Conservation (phyloP, 768 basidiomycete genomes). For the Leucocoprinus leucothites region DNA sequence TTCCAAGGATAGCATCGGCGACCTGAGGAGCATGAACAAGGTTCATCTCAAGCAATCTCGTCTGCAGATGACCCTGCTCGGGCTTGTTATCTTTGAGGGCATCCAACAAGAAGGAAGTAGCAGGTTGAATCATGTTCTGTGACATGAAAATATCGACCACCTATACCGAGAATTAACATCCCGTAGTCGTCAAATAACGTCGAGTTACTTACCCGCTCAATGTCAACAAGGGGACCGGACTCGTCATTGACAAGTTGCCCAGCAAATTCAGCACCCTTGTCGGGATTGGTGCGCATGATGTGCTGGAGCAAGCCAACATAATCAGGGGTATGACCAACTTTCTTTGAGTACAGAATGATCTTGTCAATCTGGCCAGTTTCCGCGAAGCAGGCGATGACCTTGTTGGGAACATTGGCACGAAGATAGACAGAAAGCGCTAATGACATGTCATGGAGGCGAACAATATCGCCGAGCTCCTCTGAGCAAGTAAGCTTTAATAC, state of each 20-base stretch:
- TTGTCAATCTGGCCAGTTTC: constrained; percentile 99
- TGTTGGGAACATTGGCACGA: constrained; percentile 96
- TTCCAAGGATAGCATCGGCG: constrained; percentile 97
- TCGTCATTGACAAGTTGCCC: constrained; percentile 92
- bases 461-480: constrained; percentile 97
- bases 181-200: not conserved
- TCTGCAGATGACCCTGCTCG: constrained; percentile 94
- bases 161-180: constrained; percentile 30
- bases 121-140: constrained; percentile 99
- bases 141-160: constrained; percentile 99
- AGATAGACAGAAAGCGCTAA: constrained; percentile 97
- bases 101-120: constrained; percentile 95
- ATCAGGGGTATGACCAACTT: constrained; percentile 91
- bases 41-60: constrained; percentile 97
- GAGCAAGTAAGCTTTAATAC: constrained; percentile 86
- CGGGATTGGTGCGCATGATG: constrained; percentile 93
- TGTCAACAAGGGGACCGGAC: constrained; percentile 84
- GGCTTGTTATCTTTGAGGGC: constrained; percentile 98
- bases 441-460: constrained; percentile 93
- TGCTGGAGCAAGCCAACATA: constrained; percentile 92
- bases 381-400: constrained; percentile 98
- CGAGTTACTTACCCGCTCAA: constrained; percentile 68
- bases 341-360: constrained; percentile 96
- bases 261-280: constrained; percentile 99
- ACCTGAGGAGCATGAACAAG: constrained; percentile 96